These are phyloP conservation scores for Ustilago loliicola DNA, from an alignment of 1,284 basidiomycete genomes.

Conservation along the genomic window DNA sequence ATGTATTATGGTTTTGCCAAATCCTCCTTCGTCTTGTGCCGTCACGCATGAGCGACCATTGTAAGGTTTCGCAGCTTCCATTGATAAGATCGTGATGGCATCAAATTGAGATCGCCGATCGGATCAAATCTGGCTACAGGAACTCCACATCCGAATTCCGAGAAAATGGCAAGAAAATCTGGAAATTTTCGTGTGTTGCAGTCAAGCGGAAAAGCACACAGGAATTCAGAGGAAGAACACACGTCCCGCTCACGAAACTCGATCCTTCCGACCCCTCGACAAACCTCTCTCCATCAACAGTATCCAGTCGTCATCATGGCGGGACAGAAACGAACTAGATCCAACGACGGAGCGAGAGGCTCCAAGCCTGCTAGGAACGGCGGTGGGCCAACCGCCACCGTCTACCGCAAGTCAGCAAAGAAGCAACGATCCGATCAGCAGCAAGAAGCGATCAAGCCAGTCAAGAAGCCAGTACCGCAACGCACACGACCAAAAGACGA, in stretches of 20 bases:
- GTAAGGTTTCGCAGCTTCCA: neutral
- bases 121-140: neutral
- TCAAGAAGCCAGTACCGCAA: slow-evolving; percentile 40
- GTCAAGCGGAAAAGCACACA: neutral
- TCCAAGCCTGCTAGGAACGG: slow-evolving; percentile 7
- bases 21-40: neutral
- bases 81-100: neutral
- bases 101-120: neutral
- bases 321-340: slow-evolving; percentile 32
- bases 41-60: neutral
- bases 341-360: slow-evolving; percentile 13
- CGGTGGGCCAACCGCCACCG: slow-evolving; percentile 40
- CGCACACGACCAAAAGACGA: slow-evolving; percentile 49
- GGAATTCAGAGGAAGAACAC: neutral
- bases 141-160: slow-evolving; percentile 6
- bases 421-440: slow-evolving; percentile 50
- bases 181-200: slow-evolving; percentile 7
- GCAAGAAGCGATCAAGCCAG: slow-evolving; percentile 26
- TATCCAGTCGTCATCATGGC: slow-evolving; percentile 18
- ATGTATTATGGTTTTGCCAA: neutral
- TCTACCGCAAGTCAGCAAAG: slow-evolving; percentile 57
- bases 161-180: neutral
- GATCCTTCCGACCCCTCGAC: neutral
- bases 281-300: neutral
- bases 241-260: neutral